Conservation (phyloP, 129 eudicot species). For the Chrysanthemum lavandulifolium region DNA sequence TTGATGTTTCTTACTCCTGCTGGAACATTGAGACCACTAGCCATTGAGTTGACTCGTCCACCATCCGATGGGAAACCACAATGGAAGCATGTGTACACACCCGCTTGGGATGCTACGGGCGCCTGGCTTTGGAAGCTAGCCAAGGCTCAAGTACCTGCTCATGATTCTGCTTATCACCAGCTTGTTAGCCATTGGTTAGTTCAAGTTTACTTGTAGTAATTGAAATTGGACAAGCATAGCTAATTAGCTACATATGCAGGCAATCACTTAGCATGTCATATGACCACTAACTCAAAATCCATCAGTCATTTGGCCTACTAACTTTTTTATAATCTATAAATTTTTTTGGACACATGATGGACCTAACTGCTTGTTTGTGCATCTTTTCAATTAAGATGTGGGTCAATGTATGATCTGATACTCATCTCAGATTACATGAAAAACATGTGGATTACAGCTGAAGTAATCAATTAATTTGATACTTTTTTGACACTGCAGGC, state of each 20-base stretch:
- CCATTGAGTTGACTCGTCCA: slow-evolving; percentile 82
- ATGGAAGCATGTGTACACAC: slow-evolving; percentile 65
- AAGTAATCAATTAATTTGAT: background rate
- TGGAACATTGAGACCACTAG: slow-evolving; percentile 58
- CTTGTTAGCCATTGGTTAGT: slow-evolving; percentile 75
- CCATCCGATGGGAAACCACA: slow-evolving; percentile 55
- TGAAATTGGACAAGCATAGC: no score
- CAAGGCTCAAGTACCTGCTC: slow-evolving; percentile 77
- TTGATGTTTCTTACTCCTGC: slow-evolving; percentile 54
- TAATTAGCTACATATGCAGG: no score
- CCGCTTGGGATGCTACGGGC: slow-evolving; percentile 51
- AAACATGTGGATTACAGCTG: no score
- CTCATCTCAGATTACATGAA: no score
- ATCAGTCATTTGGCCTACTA: no score
- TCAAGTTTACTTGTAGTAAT: background rate
- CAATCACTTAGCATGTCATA: no score
- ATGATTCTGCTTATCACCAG: slow-evolving; percentile 76
- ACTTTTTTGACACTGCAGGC: slow-evolving; percentile 39
- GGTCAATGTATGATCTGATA: no score
- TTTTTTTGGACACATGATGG: no score
- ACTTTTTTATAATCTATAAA: no score
- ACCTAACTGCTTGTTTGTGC: background rate
- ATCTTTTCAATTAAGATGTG: background rate
- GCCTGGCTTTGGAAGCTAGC: slow-evolving; percentile 84
- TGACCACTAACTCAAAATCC: no score